Conservation (phyloP, 2,329 filamentous ascomycete species). For the Nigrospora osmanthi region DNA sequence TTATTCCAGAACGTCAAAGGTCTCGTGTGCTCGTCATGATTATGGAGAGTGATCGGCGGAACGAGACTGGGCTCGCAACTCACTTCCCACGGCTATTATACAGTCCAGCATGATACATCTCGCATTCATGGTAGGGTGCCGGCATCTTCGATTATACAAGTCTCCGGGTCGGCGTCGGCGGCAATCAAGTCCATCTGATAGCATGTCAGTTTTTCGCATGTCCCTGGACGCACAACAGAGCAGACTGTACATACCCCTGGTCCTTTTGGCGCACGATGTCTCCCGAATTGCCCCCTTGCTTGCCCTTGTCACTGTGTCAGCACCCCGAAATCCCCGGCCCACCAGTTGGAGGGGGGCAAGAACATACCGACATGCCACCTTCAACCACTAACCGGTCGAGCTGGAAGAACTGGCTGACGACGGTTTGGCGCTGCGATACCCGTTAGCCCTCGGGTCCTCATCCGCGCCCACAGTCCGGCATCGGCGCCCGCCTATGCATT, state of each 20-base stretch:
- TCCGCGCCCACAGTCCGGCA: too few relatives aligned
- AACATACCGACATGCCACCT: constrained; percentile 66
- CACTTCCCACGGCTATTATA: too few relatives aligned
- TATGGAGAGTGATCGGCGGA: too few relatives aligned
- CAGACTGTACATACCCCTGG: constrained; percentile 52
- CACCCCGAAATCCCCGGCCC: constrained; percentile 7
- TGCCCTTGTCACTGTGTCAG: constrained; percentile 41
- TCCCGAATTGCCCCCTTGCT: constrained; percentile 59
- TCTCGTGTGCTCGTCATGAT: too few relatives aligned
- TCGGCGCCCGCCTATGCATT: neutral
- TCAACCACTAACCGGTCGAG: constrained; percentile 88
- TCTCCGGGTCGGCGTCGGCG: neutral
- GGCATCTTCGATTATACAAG: neutral
- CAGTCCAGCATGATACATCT: neutral
- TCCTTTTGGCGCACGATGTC: constrained; percentile 71
- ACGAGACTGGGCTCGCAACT: too few relatives aligned
- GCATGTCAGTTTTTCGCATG: constrained; percentile 4
- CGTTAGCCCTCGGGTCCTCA: neutral
- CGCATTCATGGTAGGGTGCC: neutral
- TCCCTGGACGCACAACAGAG: neutral
- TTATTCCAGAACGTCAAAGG: too few relatives aligned
- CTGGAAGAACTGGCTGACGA: constrained; percentile 92
- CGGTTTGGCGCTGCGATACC: constrained; percentile 72
- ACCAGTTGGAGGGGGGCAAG: neutral
- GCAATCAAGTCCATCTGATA: constrained; percentile 21